Percentiles rank a stretch among this genome's conserved stretches.
Conservation (phyloP, 139 green algal species). For the Medakamo hakoo region DNA sequence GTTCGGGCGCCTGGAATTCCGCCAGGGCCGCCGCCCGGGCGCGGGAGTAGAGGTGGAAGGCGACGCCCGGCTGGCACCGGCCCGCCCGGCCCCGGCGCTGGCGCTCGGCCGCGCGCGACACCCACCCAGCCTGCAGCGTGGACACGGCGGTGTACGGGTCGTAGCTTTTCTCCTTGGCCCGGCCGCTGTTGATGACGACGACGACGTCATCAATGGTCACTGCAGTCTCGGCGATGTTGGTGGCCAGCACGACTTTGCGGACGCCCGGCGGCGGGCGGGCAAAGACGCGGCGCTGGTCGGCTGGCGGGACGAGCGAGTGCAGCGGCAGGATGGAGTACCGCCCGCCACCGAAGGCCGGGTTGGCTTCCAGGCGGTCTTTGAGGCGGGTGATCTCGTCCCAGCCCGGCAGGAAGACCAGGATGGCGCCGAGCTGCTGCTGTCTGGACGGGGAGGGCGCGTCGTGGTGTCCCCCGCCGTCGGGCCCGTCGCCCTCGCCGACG, state of each 20-base stretch:
- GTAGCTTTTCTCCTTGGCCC: constrained; percentile 69
- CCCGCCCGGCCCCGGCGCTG: constrained; percentile 64
- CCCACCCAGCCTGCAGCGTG: constrained; percentile 46
- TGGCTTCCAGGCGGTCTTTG: constrained; percentile 34
- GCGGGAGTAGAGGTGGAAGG: constrained; percentile 67
- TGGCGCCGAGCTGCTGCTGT: constrained; percentile 23
- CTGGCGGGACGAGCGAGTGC: constrained; percentile 52
- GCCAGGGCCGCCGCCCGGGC: constrained; percentile 22
- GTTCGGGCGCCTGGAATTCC: constrained; percentile 39
- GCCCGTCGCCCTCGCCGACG: background rate
- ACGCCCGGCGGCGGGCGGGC: constrained; percentile 29
- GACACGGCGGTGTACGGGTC: constrained; percentile 61
- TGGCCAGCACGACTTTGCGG: constrained; percentile 68
- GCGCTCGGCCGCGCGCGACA: constrained; percentile 36
- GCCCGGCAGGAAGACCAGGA: constrained; percentile 70
- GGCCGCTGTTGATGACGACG: constrained; percentile 58
- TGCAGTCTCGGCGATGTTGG: constrained; percentile 68
- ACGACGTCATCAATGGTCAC: constrained; percentile 76
- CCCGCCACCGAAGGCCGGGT: constrained; percentile 11
- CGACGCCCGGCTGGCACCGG: constrained; percentile 48
- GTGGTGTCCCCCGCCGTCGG: background rate
- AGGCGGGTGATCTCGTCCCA: constrained; percentile 72
- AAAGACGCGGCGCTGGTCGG: constrained; percentile 52
- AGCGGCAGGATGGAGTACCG: constrained; percentile 41
- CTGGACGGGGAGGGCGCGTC: background rate